Evolutionary conservation across 495 filamentous ascomycete genomes (phyloP).

Genomic region (Pseudomonodictys pantanalensis): DNA sequence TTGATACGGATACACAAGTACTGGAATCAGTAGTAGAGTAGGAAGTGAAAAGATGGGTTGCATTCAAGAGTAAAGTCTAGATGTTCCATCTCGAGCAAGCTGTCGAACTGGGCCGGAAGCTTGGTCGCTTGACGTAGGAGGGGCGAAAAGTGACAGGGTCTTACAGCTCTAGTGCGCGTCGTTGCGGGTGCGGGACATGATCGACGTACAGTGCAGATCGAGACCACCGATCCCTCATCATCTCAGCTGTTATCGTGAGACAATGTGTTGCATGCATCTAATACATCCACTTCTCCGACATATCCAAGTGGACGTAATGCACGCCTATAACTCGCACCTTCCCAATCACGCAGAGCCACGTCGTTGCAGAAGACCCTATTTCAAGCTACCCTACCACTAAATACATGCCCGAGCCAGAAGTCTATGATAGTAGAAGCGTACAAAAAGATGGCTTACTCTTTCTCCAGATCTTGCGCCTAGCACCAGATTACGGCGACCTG

Average conservation of each 20-base stretch:
- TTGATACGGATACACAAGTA: not conserved
- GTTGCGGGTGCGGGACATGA: slow-evolving; percentile 1
- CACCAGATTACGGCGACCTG: not conserved
- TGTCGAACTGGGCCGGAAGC: slow-evolving; percentile 14
- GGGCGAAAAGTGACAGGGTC: slow-evolving; percentile 17
- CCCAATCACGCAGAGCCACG: slow-evolving; percentile 6
- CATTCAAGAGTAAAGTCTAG: no score
- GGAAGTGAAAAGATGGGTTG: not conserved
- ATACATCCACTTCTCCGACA: not conserved
- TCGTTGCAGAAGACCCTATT: slow-evolving; percentile 1
- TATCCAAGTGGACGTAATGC: not conserved
- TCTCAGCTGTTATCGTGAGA: not conserved
- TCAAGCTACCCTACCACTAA: slow-evolving; percentile 26
- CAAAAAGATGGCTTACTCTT: slow-evolving; percentile 1
- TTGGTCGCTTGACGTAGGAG: slow-evolving; percentile 22
- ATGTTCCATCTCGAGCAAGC: not conserved
- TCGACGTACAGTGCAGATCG: slow-evolving; percentile 16
- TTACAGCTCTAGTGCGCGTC: slow-evolving; percentile 4
- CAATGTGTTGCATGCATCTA: not conserved
- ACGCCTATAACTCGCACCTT: not conserved
- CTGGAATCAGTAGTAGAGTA: not conserved
- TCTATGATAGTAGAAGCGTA: slow-evolving; percentile 23
- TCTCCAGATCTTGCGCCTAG: slow-evolving; percentile 3
- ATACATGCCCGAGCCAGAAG: slow-evolving; percentile 25
- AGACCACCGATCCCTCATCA: not conserved